A percentile compares a stretch with the other conserved stretches of the same genome.
phyloP scores from a whole-genome alignment of 2,329 filamentous ascomycete species.

The Exophiala alcalophila region DNA sequence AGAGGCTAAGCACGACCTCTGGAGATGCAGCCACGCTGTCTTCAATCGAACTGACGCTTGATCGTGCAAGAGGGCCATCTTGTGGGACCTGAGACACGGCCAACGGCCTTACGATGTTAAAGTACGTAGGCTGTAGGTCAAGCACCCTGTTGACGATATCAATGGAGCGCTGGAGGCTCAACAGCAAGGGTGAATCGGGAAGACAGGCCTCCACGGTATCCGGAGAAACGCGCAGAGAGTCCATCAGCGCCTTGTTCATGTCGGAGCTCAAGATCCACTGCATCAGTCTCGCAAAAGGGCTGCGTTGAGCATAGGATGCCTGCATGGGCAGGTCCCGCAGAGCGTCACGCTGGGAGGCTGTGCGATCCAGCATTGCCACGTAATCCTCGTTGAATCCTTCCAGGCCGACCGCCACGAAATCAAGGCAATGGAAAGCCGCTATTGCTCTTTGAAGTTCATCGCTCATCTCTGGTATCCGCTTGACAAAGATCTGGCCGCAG shows the following conservation, averaged over 20 bases:
- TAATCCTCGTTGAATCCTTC: slow-evolving; percentile 91
- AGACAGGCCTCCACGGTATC: slow-evolving; percentile 68
- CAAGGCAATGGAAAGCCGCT: slow-evolving; percentile 74
- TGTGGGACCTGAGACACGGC: slow-evolving; percentile 42
- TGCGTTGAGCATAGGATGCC: slow-evolving; percentile 76
- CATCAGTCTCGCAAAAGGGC: slow-evolving; percentile 92
- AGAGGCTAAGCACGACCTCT: slow-evolving; percentile 73
- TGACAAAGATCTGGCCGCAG: slow-evolving; percentile 71
- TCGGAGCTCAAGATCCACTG: slow-evolving; percentile 97
- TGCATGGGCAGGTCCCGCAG: slow-evolving; percentile 14
- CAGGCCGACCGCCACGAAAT: slow-evolving; percentile 77
- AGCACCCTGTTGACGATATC: slow-evolving; percentile 80
- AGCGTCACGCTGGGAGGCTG: slow-evolving; percentile 9
- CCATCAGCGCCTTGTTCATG: slow-evolving; percentile 75
- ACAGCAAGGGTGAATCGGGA: slow-evolving; percentile 75
- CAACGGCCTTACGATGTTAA: slow-evolving; percentile 79
- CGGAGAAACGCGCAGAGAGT: slow-evolving; percentile 72
- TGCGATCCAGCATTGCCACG: slow-evolving; percentile 45
- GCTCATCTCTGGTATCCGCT: slow-evolving; percentile 61
- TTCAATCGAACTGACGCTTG: slow-evolving; percentile 63
- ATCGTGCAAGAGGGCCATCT: slow-evolving; percentile 37
- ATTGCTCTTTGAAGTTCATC: slow-evolving; percentile 69
- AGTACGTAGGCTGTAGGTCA: slow-evolving; percentile 84
- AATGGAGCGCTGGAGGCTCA: slow-evolving; percentile 74
- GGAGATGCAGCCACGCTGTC: slow-evolving; percentile 84